Evolutionary conservation across 306 rosid species (phyloP), one percentile per base, ranked within the genome.

Genomic region (Boehmeria nivea): DNA sequence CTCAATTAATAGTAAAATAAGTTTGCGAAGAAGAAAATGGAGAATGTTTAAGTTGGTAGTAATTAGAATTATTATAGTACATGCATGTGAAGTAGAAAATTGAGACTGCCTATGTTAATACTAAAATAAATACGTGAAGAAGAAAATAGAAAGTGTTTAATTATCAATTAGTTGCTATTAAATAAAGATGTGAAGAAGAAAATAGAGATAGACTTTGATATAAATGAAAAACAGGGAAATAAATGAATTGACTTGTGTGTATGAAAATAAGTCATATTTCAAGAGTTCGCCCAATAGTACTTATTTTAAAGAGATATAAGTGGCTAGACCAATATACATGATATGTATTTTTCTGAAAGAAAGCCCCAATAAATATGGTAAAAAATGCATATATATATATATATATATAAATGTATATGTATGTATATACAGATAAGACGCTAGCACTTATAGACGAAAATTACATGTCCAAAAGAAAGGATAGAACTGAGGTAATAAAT

Each of bases 51-150:
- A 44, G 18, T 44, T 16, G 6, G 1, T 44, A 44, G 50, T 12
- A 12, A 40, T 40, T 40, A 40, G 45, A 40, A 40, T n/a, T 12
- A 6, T 4, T 1, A 44, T 6, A 44, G 15, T 17, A 16, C 18
- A 44, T 44, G 50, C n/a, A 4, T 43, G 50, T n/a, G 23, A 44
- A 44, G 49, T n/a, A 44, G 49, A 44, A 44, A 44, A 3, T 17
- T 7, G 49, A 44, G 9, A 44, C 11, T n/a, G 49, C 34, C 34
- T 28, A 28, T 3, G 34, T 28, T 28, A 28, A 28, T 28, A 28
- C 8, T 26, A 1, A 51, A 24, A 51, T 51, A 51, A 23, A 1
- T 48, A 22, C 21, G 53, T 26, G 36, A 26, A 50, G 21, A 12
- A 50, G 19, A 26, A 16, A 25, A 48, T 23, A 14, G 53, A 23